A percentile compares a stretch with the other conserved stretches of the same genome.
These are phyloP conservation scores for Gaultheria prostrata DNA, from an alignment of 148 eudicot genomes.

Conservation along the genomic window DNA sequence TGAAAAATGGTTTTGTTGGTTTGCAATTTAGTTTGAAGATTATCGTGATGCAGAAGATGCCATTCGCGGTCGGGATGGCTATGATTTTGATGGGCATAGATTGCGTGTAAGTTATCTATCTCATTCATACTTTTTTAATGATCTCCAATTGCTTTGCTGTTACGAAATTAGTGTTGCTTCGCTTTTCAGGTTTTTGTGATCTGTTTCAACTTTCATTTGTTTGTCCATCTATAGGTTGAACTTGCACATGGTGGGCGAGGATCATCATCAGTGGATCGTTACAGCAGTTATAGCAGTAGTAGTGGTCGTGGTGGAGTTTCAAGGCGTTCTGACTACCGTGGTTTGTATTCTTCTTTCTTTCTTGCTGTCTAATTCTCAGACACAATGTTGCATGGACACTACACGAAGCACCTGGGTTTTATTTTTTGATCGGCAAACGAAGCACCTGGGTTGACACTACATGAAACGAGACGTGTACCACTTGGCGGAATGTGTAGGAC, in stretches of 20 bases:
- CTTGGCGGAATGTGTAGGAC: not conserved
- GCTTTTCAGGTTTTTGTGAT: not conserved
- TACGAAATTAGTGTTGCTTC: not conserved
- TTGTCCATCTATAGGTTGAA: conserved; percentile 54
- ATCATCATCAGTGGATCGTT: conserved; percentile 60
- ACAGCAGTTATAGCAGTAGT: conserved; percentile 58
- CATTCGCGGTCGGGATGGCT: conserved; percentile 83
- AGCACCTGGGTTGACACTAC: not conserved
- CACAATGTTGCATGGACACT: not conserved
- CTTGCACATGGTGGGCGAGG: conserved; percentile 87
- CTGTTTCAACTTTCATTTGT: conserved; percentile 1
- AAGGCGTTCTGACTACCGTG: conserved; percentile 78
- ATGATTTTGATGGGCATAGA: conserved; percentile 75
- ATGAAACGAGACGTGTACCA: not conserved
- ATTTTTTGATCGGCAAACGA: too few relatives aligned
- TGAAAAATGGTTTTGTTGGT: not conserved
- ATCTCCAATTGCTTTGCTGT: not conserved
- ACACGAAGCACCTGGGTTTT: not conserved
- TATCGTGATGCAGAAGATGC: conserved; percentile 94
- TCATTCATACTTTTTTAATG: not conserved
- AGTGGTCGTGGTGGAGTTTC: conserved; percentile 65
- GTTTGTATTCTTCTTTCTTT: conserved; percentile 26
- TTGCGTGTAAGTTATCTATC: conserved; percentile 54
- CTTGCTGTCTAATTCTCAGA: not conserved
- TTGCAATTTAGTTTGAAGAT: conserved; percentile 71